A percentile compares a stretch with the other conserved stretches of the same genome.
These are phyloP conservation scores for Hylodesmum podocarpum DNA, from an alignment of 306 rosid genomes.

Conservation along the genomic window DNA sequence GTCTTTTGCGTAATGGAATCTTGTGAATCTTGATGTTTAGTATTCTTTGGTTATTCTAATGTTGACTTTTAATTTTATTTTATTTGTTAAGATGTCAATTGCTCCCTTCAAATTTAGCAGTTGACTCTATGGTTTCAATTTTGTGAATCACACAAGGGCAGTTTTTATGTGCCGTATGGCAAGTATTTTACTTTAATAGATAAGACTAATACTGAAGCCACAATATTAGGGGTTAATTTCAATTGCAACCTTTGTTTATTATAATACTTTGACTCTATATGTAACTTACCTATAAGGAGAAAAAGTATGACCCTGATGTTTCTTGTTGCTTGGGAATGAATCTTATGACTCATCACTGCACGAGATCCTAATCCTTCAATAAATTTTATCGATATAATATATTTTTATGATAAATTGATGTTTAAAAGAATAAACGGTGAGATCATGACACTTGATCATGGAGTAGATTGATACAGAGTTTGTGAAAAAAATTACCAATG, in stretches of 20 bases:
- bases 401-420: background rate
- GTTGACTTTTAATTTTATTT: background rate
- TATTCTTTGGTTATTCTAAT: background rate
- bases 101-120: background rate
- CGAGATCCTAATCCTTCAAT: background rate
- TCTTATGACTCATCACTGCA: background rate
- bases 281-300: background rate
- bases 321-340: constrained; percentile 2
- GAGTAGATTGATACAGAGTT: background rate
- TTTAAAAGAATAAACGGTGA: background rate
- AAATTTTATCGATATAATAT: background rate
- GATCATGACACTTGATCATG: background rate
- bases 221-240: background rate
- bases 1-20: background rate
- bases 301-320: constrained; percentile 3
- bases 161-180: background rate
- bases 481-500: background rate
- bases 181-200: background rate
- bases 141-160: background rate
- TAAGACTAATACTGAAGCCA: background rate
- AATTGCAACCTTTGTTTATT: constrained; percentile 11
- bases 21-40: too few relatives aligned
- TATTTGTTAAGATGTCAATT: background rate
- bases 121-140: constrained; percentile 13
- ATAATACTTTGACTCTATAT: background rate